Evolutionary conservation across 345 rosid genomes (phyloP), one percentile per base, ranked within the genome.

Genomic region (Eucalyptus sp.): DNA sequence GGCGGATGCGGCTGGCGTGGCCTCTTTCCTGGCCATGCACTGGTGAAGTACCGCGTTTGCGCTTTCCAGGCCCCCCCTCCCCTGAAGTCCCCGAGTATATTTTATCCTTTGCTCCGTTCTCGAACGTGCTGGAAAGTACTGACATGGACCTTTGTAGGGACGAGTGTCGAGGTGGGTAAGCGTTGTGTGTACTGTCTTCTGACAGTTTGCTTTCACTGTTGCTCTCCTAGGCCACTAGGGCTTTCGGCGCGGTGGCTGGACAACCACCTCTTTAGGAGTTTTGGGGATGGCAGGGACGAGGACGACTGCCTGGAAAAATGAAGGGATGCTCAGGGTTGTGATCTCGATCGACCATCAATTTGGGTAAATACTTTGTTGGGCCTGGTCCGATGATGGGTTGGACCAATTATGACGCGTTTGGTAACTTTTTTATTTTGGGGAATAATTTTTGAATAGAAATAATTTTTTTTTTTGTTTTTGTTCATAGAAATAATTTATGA

Each of bases 391-490:
- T 1, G 44, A 33, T 17, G 80, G 81, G 22, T 33, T 2, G 25
- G 46, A 7, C 25, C 4, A 18, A 33, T 9, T 43, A 41, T 1
- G 5, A 1, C 4, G 41, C 41, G 41, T 41, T 41, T 41, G 41
- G 5, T 41, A 41, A 41, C 1, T 1, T 37, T 37, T 4, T 4
- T 37, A 1, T 37, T 37, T 4, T 5, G 5, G 1, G 5, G 41
- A 41, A 41, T 5, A 41, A 41, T 41, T 41, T 41, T 41, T 41
- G 5, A 41, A 41, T 5, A 41, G 5, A 41, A 41, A 41, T 41
- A 41, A 4, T 41, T 41, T 41, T 4, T 41, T 41, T 3, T 37
- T 37, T 37, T 37, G 37, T 37, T 37, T 37, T 37, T 37, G 41
- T 37, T 37, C 41, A 41, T 4, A 41, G 4, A 41, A 41, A 41